phyloP scores from a whole-genome alignment of 2,329 filamentous ascomycete species.

The Talaromyces atroroseus region DNA sequence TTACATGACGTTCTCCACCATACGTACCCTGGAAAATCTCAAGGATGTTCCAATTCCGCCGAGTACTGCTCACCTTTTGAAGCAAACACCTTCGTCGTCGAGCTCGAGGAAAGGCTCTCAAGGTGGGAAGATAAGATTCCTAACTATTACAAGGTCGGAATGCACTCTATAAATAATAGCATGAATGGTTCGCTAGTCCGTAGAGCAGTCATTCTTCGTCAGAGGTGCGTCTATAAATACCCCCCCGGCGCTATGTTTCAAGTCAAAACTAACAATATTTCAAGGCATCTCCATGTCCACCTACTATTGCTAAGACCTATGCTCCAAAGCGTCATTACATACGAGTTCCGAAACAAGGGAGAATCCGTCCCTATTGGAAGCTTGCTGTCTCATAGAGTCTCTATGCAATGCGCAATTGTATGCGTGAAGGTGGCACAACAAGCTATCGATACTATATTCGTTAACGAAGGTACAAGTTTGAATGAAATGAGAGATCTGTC shows the following conservation, averaged over 20 bases:
- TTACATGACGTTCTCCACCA: background rate
- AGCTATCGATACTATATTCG: constrained; percentile 2
- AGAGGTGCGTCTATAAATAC: background rate
- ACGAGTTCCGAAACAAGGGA: background rate
- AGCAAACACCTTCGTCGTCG: background rate
- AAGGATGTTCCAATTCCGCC: background rate
- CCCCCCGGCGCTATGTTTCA: background rate
- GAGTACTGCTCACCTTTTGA: background rate
- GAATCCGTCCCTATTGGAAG: background rate
- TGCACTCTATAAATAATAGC: background rate
- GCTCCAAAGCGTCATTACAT: constrained; percentile 1
- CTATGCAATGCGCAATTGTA: constrained; percentile 5
- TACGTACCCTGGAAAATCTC: background rate
- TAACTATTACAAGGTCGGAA: background rate
- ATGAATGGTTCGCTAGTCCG: background rate
- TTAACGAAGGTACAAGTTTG: background rate
- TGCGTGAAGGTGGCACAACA: constrained; percentile 6
- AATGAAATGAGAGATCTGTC: constrained; percentile 1
- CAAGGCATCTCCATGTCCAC: background rate
- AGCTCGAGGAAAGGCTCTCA: background rate
- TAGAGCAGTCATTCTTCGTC: constrained; percentile 6
- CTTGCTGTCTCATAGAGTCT: constrained; percentile 3
- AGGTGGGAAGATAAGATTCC: constrained; percentile 1
- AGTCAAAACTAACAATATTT: background rate
- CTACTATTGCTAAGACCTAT: background rate